A percentile compares a stretch with the other conserved stretches of the same genome.
Evolutionary conservation across 768 basidiomycete genomes (phyloP).

Genomic region (Dictyophora rubrovolvata): DNA sequence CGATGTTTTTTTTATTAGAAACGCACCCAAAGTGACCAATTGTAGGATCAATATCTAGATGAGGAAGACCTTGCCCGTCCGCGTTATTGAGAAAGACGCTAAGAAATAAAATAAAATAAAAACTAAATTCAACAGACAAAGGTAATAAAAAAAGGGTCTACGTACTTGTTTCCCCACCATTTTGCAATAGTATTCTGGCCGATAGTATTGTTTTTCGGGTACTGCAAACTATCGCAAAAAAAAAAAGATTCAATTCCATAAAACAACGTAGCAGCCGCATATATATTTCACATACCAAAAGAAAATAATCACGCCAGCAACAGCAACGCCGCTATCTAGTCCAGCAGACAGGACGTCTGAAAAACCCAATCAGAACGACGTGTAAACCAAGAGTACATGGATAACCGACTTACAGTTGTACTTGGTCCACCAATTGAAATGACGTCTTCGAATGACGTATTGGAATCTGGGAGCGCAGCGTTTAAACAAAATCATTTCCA

Average conservation of each 20-base stretch:
- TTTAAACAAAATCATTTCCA: too few relatives aligned
- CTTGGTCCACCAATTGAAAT: conserved; percentile 69
- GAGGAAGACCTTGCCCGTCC: too few relatives aligned
- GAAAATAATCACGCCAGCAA: conserved; percentile 22
- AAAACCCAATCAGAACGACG: background rate
- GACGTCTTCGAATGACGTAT: conserved; percentile 50
- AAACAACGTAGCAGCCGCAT: too few relatives aligned
- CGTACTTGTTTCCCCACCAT: conserved; percentile 29
- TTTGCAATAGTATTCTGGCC: conserved; percentile 22
- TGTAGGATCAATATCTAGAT: too few relatives aligned
- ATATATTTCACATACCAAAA: conserved; percentile 11
- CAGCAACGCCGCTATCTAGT: conserved; percentile 21
- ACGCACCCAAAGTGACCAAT: too few relatives aligned
- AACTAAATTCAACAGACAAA: too few relatives aligned
- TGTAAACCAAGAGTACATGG: background rate
- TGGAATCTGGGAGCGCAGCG: conserved; percentile 54
- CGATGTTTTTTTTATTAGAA: too few relatives aligned
- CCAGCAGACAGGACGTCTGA: conserved; percentile 21
- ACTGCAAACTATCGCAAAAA: conserved; percentile 22
- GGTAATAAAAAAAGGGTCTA: too few relatives aligned
- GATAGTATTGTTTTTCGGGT: conserved; percentile 22
- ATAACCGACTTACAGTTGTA: conserved; percentile 50
- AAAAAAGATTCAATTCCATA: background rate
- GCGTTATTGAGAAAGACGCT: too few relatives aligned
- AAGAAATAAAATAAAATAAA: too few relatives aligned